Conservation (phyloP, 352 stramenopile species). For the Phytophthora capsici region DNA sequence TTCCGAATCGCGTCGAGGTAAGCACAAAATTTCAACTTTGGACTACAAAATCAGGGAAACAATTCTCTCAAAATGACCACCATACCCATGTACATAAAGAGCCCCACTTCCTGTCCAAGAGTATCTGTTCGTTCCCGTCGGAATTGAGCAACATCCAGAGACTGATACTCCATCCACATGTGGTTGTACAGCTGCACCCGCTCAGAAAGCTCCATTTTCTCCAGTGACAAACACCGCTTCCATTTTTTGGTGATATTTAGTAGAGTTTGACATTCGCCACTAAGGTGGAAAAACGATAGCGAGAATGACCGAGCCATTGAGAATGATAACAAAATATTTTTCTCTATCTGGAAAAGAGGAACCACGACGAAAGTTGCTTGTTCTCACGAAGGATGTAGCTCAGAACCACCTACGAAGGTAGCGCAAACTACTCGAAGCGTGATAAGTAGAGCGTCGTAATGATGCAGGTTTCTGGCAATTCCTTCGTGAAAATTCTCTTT, state of each 20-base stretch:
- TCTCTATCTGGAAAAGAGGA: conserved; percentile 34
- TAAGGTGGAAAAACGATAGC: conserved; percentile 63
- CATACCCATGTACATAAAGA: conserved; percentile 49
- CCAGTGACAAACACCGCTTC: conserved; percentile 57
- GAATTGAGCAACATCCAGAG: conserved; percentile 47
- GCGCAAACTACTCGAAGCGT: conserved; percentile 3
- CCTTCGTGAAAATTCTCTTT: not conserved
- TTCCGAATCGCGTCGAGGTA: conserved; percentile 53
- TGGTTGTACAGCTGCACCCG: conserved; percentile 50
- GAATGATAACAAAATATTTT: conserved; percentile 48
- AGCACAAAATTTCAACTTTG: conserved; percentile 41
- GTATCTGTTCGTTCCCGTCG: conserved; percentile 47
- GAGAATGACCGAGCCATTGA: conserved; percentile 53
- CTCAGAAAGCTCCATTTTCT: conserved; percentile 48
- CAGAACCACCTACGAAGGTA: too few species aligned
- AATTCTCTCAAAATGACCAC: conserved; percentile 52
- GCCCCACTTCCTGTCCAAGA: conserved; percentile 44
- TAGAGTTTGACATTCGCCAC: conserved; percentile 61
- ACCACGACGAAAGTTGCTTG: conserved; percentile 2
- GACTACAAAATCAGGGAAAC: conserved; percentile 45
- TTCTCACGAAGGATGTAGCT: conserved; percentile 11
- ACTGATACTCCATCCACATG: conserved; percentile 52
- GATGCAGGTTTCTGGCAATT: not conserved
- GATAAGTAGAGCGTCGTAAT: conserved; percentile 17
- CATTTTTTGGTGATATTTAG: conserved; percentile 71